Conservation (phyloP, 1,139 yeast species). For the Taiozyma sp. region DNA sequence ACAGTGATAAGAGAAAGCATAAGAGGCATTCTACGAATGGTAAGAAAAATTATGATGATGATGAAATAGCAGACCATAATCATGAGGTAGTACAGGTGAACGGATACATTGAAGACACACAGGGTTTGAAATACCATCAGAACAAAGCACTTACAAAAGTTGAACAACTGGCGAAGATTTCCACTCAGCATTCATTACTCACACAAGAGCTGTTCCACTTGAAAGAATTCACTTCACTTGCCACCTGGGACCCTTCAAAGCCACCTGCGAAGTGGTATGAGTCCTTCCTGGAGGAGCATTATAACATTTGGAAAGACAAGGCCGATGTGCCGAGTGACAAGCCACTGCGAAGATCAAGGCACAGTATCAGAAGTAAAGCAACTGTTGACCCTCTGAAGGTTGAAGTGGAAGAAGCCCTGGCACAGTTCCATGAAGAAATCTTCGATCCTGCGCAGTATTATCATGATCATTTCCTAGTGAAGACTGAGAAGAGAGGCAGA, state of each 20-base stretch:
- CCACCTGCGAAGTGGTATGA: conserved; percentile 17
- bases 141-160: conserved; percentile 5
- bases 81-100: background rate
- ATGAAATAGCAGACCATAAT: conserved; percentile 1
- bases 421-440: conserved; percentile 11
- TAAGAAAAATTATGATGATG: no score
- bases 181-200: conserved; percentile 29
- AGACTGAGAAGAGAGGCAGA: conserved; percentile 1
- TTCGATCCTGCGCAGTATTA: conserved; percentile 18
- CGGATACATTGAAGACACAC: conserved; percentile 5
- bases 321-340: conserved; percentile 3
- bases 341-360: conserved; percentile 24
- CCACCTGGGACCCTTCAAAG: conserved; percentile 31
- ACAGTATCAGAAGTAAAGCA: conserved; percentile 14
- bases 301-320: conserved; percentile 17
- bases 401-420: conserved; percentile 19
- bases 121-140: background rate
- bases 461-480: conserved; percentile 12
- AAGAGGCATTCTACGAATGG: background rate
- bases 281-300: conserved; percentile 24
- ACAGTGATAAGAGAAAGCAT: conserved; percentile 3
- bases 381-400: conserved; percentile 23
- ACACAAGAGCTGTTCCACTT: conserved; percentile 40
- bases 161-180: conserved; percentile 26
- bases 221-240: conserved; percentile 34